These are phyloP conservation scores for Aspergillus sclerotialis DNA, from an alignment of 2,329 filamentous ascomycete species.

Conservation along the genomic window DNA sequence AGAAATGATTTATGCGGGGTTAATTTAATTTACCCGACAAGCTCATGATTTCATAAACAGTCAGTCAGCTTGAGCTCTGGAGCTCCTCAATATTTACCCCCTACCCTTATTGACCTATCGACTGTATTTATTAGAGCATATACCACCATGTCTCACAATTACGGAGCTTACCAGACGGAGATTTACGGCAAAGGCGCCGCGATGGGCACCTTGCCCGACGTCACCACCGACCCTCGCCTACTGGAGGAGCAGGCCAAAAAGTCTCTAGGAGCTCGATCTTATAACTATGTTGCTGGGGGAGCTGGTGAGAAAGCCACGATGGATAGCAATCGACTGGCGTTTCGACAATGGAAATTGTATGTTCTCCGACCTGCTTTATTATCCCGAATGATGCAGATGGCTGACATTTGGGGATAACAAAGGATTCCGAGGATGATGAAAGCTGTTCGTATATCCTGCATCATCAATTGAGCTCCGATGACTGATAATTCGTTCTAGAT, in stretches of 20 bases:
- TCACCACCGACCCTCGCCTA: constrained; percentile 54
- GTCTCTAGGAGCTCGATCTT: constrained; percentile 42
- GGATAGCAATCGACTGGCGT: constrained; percentile 53
- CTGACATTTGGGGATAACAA: constrained; percentile 10
- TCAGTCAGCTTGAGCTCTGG: not conserved
- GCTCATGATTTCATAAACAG: not conserved
- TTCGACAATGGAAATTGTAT: constrained; percentile 44
- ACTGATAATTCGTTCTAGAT: constrained; percentile 16
- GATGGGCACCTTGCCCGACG: constrained; percentile 40
- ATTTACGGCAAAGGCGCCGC: constrained; percentile 50
- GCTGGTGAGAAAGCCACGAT: constrained; percentile 57
- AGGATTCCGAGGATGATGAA: constrained; percentile 49
- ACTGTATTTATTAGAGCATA: no score
- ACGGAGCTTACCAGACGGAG: constrained; percentile 40
- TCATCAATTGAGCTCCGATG: constrained; percentile 23
- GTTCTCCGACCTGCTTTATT: constrained; percentile 3
- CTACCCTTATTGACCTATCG: not conserved
- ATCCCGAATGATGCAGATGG: not conserved
- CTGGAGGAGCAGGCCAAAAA: constrained; percentile 50
- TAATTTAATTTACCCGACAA: not conserved
- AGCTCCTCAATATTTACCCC: not conserved
- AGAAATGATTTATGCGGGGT: not conserved
- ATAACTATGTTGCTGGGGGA: constrained; percentile 57
- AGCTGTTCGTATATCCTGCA: constrained; percentile 13
- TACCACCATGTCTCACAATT: constrained; percentile 29